Conservation (phyloP, 495 filamentous ascomycete species). For the Antarctomyces pellizariae region DNA sequence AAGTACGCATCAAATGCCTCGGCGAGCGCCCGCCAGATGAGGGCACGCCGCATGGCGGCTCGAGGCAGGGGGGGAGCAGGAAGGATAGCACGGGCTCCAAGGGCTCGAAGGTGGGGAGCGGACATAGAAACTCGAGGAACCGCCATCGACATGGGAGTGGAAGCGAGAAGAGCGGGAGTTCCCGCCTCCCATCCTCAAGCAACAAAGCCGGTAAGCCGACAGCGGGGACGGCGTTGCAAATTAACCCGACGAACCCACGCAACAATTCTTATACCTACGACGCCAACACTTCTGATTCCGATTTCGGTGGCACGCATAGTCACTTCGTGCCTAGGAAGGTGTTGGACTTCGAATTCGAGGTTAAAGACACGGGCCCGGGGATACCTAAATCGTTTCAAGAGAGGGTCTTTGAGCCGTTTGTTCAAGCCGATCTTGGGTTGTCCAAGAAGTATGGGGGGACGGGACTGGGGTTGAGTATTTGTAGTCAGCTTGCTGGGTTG, state of each 20-base stretch:
- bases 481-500: constrained; percentile 55
- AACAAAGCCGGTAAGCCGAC: background rate
- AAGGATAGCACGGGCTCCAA: background rate
- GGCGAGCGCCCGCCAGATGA: too few relatives aligned
- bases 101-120: too few relatives aligned
- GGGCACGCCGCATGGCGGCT: too few relatives aligned
- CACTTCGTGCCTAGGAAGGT: too few relatives aligned
- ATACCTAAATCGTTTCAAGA: constrained; percentile 54
- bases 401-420: constrained; percentile 81
- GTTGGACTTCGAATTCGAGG: constrained; percentile 61
- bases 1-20: constrained; percentile 47
- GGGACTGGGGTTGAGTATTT: constrained; percentile 77
- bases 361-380: constrained; percentile 78
- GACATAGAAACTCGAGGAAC: background rate
- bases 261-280: too few relatives aligned
- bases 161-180: background rate
- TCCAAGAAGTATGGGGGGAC: constrained; percentile 84
- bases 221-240: constrained; percentile 25
- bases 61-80: background rate
- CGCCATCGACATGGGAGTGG: background rate
- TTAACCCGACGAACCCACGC: constrained; percentile 35
- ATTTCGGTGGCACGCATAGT: too few relatives aligned
- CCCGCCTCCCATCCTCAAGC: background rate
- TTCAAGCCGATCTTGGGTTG: constrained; percentile 71
- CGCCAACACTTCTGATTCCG: constrained; percentile 25